These are phyloP conservation scores for Globisporangium lucens DNA, from an alignment of 352 stramenopile genomes.

Conservation along the genomic window DNA sequence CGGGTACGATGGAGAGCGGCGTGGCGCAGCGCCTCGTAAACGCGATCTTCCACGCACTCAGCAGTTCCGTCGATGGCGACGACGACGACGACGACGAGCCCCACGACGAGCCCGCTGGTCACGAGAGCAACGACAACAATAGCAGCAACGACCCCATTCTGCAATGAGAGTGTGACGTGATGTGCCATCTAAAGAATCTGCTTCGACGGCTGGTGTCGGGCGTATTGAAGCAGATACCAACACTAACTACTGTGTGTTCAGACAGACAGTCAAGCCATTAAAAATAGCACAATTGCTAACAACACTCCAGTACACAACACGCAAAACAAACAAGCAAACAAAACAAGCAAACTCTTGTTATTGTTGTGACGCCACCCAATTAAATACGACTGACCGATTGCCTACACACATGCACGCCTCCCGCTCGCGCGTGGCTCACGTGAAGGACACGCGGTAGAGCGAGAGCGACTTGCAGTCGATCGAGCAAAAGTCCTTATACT, in stretches of 20 bases:
- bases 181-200: not conserved
- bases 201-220: not conserved
- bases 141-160: not conserved
- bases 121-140: not conserved
- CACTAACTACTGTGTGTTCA: not conserved
- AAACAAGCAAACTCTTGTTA: not conserved
- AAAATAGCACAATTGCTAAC: not conserved
- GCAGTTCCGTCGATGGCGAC: not conserved
- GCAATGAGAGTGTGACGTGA: not conserved
- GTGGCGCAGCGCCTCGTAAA: conserved; percentile 12
- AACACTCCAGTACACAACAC: not conserved
- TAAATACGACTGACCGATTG: conserved; percentile 3
- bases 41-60: conserved; percentile 13
- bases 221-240: not conserved
- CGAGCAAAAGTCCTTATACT: conserved; percentile 63
- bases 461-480: conserved; percentile 77
- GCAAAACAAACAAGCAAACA: not conserved
- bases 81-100: not conserved
- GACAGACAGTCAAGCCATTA: not conserved
- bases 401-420: not conserved
- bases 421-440: not conserved
- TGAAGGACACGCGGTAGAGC: conserved; percentile 33
- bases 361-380: conserved; percentile 10
- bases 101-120: not conserved
- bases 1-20: conserved; percentile 8